A percentile compares a stretch with the other conserved stretches of the same genome.
phyloP scores from a whole-genome alignment of 257 asterid genomes.

The Jacaranda mimosifolia region DNA sequence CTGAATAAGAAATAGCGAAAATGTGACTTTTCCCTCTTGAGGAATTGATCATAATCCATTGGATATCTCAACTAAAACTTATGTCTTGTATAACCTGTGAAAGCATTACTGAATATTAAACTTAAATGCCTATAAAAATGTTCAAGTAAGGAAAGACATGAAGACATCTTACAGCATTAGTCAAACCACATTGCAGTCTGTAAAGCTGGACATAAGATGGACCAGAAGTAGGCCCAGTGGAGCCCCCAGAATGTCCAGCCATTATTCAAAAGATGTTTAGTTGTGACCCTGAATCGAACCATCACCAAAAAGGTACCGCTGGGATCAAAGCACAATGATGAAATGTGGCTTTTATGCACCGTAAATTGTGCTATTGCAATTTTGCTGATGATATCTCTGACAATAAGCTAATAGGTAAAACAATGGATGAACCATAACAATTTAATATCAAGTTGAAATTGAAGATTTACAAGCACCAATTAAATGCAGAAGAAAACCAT shows the following conservation, averaged over 20 bases:
- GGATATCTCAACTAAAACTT: slow-evolving; percentile 87
- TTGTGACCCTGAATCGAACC: slow-evolving; percentile 93
- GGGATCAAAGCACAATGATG: slow-evolving; percentile 60
- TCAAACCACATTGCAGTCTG: slow-evolving; percentile 88
- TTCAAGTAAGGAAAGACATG: slow-evolving; percentile 2
- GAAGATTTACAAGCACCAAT: not conserved
- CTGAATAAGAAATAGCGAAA: slow-evolving; percentile 81
- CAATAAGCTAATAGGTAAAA: slow-evolving; percentile 69
- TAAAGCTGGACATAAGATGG: slow-evolving; percentile 76
- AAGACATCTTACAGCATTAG: slow-evolving; percentile 82
- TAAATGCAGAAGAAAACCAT: not conserved
- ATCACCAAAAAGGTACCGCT: slow-evolving; percentile 70
- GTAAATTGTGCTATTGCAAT: slow-evolving; percentile 80
- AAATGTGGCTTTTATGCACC: slow-evolving; percentile 83
- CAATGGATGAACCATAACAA: slow-evolving; percentile 15
- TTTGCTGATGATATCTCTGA: slow-evolving; percentile 78
- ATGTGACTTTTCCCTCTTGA: slow-evolving; percentile 94
- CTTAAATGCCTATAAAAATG: not conserved
- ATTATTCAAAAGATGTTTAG: slow-evolving; percentile 72
- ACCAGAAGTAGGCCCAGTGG: slow-evolving; percentile 45
- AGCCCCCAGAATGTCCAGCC: slow-evolving; percentile 52
- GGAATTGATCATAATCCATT: slow-evolving; percentile 54
- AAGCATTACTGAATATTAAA: slow-evolving; percentile 28
- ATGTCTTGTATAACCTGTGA: slow-evolving; percentile 95
- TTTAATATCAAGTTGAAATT: not conserved